Percentiles rank a stretch among this genome's conserved stretches.
phyloP scores from a whole-genome alignment of 1,139 yeast genomes.

The Taiozyma sp. region DNA sequence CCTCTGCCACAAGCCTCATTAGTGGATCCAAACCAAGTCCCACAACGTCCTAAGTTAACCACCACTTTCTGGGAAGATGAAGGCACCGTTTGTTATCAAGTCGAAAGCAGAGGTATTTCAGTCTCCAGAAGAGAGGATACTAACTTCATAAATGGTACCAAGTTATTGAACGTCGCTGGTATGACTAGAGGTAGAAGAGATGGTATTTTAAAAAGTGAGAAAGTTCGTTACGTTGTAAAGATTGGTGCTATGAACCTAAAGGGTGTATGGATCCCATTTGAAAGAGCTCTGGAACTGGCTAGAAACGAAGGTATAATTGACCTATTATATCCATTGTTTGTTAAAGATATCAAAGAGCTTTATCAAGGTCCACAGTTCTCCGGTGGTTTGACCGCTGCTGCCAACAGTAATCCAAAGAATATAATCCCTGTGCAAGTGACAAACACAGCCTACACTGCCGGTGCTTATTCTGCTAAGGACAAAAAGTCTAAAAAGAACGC shows the following conservation, averaged over 20 bases:
- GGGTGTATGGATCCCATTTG: slow-evolving; percentile 98
- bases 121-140: slow-evolving; percentile 94
- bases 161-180: slow-evolving; percentile 84
- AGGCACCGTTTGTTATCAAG: slow-evolving; percentile 90
- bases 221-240: slow-evolving; percentile 87
- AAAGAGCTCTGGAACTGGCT: slow-evolving; percentile 87
- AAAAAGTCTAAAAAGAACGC: slow-evolving; percentile 5
- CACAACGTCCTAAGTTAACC: slow-evolving; percentile 77
- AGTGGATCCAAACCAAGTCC: slow-evolving; percentile 33
- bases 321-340: slow-evolving; percentile 80
- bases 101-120: slow-evolving; percentile 85
- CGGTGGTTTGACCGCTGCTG: slow-evolving; percentile 25
- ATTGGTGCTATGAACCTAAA: slow-evolving; percentile 96
- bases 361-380: slow-evolving; percentile 31
- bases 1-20: slow-evolving; percentile 13
- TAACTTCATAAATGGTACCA: slow-evolving; percentile 91
- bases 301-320: slow-evolving; percentile 87
- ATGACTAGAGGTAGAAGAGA: slow-evolving; percentile 97
- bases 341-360: slow-evolving; percentile 76
- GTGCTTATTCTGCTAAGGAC: slow-evolving; percentile 13
- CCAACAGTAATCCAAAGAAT: slow-evolving; percentile 24
- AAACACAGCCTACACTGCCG: slow-evolving; percentile 18
- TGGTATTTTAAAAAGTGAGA: slow-evolving; percentile 87
- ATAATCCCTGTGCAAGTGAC: slow-evolving; percentile 25
- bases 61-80: slow-evolving; percentile 98